Evolutionary conservation across 495 filamentous ascomycete species (phyloP), one percentile per base, ranked within the genome.

Genomic region (Tricharina praecox): DNA sequence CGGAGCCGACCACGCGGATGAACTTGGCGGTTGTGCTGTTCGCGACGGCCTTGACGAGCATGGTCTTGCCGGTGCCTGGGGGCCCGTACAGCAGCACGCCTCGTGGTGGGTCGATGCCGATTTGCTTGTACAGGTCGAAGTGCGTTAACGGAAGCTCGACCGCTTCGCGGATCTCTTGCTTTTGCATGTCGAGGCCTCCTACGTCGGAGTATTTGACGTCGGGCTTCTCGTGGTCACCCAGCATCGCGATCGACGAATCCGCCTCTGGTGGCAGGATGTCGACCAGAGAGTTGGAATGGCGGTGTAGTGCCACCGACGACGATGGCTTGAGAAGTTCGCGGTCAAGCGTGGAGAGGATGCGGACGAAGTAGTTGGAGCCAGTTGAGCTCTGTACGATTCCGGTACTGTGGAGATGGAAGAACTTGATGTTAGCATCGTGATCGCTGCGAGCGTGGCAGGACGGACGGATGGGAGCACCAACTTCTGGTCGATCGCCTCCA

Each of bases 401-500:
- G 50, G 92, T 97, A 63, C 87, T 95, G 50, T 18, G 23, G 32
- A 9, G 20, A 34, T 49, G 16, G 47, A 52, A n/a, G n/a, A n/a
- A n/a, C n/a, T n/a, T n/a, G n/a, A n/a, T n/a, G n/a, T n/a, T n/a
- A n/a, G n/a, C n/a, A n/a, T n/a, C n/a, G n/a, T n/a, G n/a, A n/a
- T n/a, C n/a, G n/a, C n/a, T n/a, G n/a, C n/a, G n/a, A n/a, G n/a
- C n/a, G n/a, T n/a, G n/a, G n/a, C n/a, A n/a, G n/a, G n/a, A n/a
- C n/a, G n/a, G n/a, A n/a, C n/a, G n/a, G n/a, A n/a, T n/a, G n/a
- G n/a, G n/a, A 46, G 34, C 7, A 46, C 73, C 65, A 74, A 95
- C 87, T 95, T 97, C 63, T 97, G 92, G 66, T 97, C 90, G 58
- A 97, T 97, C 43, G 90, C 90, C 67, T 97, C 90, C 90, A 97